A percentile compares a stretch with the other conserved stretches of the same genome.
Conservation (phyloP, 2,329 filamentous ascomycete species). For the Paracoccidioides lutzii region DNA sequence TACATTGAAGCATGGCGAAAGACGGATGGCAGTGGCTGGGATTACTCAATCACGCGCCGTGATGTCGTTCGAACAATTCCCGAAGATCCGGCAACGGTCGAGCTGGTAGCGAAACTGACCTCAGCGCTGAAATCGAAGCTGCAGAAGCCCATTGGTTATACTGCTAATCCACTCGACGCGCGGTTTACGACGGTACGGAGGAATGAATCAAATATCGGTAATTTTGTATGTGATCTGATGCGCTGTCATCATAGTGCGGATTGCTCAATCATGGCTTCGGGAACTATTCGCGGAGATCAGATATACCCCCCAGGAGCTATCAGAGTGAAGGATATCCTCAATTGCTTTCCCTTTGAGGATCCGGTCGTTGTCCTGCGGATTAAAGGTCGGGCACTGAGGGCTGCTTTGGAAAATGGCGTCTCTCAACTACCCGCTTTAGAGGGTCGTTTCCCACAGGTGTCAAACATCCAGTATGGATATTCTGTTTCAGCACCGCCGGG, state of each 20-base stretch:
- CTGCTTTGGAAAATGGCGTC: conserved; percentile 76
- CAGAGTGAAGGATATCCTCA: conserved; percentile 66
- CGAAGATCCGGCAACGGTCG: conserved; percentile 47
- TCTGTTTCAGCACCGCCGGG: conserved; percentile 50
- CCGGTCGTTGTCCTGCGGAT: conserved; percentile 67
- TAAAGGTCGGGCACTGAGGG: conserved; percentile 57
- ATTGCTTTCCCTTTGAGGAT: conserved; percentile 87
- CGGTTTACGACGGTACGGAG: conserved; percentile 71
- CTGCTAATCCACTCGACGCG: conserved; percentile 67
- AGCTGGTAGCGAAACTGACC: conserved; percentile 56
- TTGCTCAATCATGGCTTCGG: conserved; percentile 70
- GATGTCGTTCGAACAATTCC: conserved; percentile 59
- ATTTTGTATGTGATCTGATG: conserved; percentile 90
- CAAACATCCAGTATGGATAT: conserved; percentile 64
- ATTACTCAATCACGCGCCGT: conserved; percentile 62
- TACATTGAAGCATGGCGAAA: conserved; percentile 67
- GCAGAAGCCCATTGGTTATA: conserved; percentile 73
- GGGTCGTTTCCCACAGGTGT: conserved; percentile 75
- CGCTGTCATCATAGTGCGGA: conserved; percentile 68
- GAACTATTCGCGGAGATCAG: conserved; percentile 78
- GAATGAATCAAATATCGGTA: conserved; percentile 71
- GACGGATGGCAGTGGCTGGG: conserved; percentile 46
- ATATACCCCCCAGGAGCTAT: conserved; percentile 73
- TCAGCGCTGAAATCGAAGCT: conserved; percentile 62
- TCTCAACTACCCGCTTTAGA: conserved; percentile 71